Conservation (phyloP, 2,329 filamentous ascomycete species). For the Claviceps quebecensis region DNA sequence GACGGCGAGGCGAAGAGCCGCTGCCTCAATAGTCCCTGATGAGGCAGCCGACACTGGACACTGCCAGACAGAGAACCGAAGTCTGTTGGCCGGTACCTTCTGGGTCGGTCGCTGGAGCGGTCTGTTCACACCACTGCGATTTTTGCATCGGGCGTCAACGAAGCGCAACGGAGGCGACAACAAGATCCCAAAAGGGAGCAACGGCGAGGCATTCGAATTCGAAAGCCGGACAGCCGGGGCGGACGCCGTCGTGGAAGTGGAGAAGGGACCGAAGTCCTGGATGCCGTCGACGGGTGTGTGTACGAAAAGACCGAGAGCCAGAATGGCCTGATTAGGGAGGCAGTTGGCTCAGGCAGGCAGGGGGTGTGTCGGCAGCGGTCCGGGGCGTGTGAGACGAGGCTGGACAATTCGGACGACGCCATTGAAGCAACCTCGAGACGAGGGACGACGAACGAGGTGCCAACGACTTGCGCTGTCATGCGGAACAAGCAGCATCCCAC, state of each 20-base stretch:
- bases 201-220: not conserved
- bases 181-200: conserved; percentile 5
- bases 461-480: not conserved
- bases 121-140: conserved; percentile 5
- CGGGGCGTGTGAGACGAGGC: conserved; percentile 1
- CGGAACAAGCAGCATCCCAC: not conserved
- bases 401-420: not conserved
- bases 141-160: conserved; percentile 7
- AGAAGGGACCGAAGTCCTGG: conserved; percentile 7
- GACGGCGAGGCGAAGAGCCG: not conserved
- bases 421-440: not conserved
- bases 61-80: not conserved
- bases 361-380: not conserved
- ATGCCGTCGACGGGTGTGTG: conserved; percentile 1
- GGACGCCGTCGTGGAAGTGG: conserved; percentile 9
- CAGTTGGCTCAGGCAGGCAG: conserved; percentile 8
- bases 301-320: conserved; percentile 5
- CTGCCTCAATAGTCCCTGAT: conserved; percentile 1
- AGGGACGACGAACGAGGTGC: not conserved
- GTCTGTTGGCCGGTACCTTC: conserved; percentile 5
- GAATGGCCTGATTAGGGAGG: conserved; percentile 13
- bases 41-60: not conserved
- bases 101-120: conserved; percentile 7
- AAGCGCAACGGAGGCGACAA: conserved; percentile 3
- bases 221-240: conserved; percentile 9